phyloP scores from a whole-genome alignment of 176 grass and related monocot species.

The Rhipidocladum racemiflorum region DNA sequence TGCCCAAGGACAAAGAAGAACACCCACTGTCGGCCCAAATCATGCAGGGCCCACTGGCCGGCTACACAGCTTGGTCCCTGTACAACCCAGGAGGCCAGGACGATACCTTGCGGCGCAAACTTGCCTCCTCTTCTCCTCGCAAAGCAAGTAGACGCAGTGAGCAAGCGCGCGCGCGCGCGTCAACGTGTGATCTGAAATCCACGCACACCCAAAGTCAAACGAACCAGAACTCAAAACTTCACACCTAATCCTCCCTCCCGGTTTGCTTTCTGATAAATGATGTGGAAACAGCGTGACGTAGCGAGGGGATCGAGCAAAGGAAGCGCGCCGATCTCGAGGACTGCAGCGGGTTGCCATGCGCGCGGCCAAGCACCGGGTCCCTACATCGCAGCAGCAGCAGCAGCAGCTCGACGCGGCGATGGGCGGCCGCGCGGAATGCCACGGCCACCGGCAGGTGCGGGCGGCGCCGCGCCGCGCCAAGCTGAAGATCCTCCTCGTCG shows the following conservation, averaged over 20 bases:
- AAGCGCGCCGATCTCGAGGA: slow-evolving; percentile 29
- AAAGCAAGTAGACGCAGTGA: slow-evolving; percentile 20
- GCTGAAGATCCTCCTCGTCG: slow-evolving; percentile 58
- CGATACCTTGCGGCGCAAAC: slow-evolving; percentile 26
- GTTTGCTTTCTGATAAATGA: neutral
- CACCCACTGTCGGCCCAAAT: neutral
- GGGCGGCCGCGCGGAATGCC: neutral
- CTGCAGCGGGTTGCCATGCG: slow-evolving; percentile 12
- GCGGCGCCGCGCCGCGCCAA: slow-evolving; percentile 32
- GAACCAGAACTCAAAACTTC: neutral
- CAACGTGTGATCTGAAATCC: slow-evolving; percentile 23
- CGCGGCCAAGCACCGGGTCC: slow-evolving; percentile 35
- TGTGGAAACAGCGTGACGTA: slow-evolving; percentile 2
- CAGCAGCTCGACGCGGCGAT: slow-evolving; percentile 6
- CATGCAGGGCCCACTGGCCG: neutral
- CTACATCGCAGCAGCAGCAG: slow-evolving; percentile 4
- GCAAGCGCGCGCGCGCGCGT: no score
- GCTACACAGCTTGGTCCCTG: neutral
- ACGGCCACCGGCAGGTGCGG: slow-evolving; percentile 3
- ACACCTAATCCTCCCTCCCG: neutral
- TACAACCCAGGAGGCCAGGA: no score
- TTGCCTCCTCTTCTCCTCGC: slow-evolving; percentile 8
- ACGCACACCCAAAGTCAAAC: slow-evolving; percentile 36
- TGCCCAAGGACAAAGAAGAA: neutral
- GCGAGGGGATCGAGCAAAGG: neutral